Evolutionary conservation across 2,329 filamentous ascomycete species (phyloP), one percentile per base, ranked within the genome.

Genomic region (Lasiodiplodia sp.): DNA sequence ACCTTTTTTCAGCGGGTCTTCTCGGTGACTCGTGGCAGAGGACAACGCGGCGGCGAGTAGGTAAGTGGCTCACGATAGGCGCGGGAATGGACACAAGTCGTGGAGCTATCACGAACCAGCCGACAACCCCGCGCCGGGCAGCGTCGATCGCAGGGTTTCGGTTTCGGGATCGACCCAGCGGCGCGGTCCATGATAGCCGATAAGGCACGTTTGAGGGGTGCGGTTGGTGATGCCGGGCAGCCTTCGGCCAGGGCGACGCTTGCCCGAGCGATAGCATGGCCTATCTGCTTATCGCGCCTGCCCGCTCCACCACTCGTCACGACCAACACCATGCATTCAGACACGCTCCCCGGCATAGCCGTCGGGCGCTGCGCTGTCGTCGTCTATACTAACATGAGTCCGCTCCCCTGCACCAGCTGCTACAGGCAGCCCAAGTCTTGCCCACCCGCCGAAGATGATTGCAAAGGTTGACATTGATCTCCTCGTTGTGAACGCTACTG

Each of bases 401-500:
- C 23, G 40, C 21, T 21, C 38, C 58, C 44, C 58, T 64, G 40
- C 52, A 10, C 0, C 37, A 8, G 10, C 37, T 40, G 52, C 52
- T 8, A 16, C 6, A 14, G 4, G 38, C 37, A 23, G 37, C 64
- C 25, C 25, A 12, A 31, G 16, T 11, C 18, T 14, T 18, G 58
- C 58, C 21, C 23, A 37, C 38, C 16, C 11, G 52, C 40, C 23
- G 31, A 57, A 16, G 2, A 66, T 66, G 64, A 56, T 67, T 40
- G 56, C 56, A 40, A 69, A 65, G n/a, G 74, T 74, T 69, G 75
- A 73, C 11, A 75, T 83, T 69, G 82, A 83, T 71, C 73, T 80
- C 34, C 74, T 83, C 49, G 72, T 83, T 40, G 79, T 75, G 67
- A 83, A 83, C 72, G 80, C 80, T 11, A 78, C 78, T 6, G 78